Evolutionary conservation across 1,139 yeast genomes (phyloP), one percentile per base, ranked within the genome.

Genomic region (Arxiozyma slooffiae): DNA sequence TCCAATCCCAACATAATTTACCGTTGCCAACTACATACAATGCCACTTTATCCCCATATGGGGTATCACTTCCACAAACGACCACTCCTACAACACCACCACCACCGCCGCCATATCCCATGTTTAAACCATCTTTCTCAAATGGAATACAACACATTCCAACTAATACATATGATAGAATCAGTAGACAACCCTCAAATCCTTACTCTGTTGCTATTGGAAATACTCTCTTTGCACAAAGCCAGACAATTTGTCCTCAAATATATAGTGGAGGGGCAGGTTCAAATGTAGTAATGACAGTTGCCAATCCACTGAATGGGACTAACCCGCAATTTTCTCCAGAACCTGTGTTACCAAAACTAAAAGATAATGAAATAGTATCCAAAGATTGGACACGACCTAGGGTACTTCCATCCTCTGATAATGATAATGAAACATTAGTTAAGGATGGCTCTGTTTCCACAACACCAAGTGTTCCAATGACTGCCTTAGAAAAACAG

Each of bases 51-150:
- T 24, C 42, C 5, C 21, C 48, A 8, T 38, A 43, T n/a, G 37
- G 23, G 23, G 22, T 37, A 22, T 24, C 48, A 38, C 20, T 40
- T 16, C 41, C 43, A 45, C 18, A 45, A 26, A 26, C 21, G 48
- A 38, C 17, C 9, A 20, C 48, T n/a, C 21, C 20, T 11, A 34
- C 38, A 3, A 38, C 45, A 20, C 22, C 39, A 14, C 39, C 45
- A 7, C 38, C 45, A 26, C 45, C 42, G 14, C 43, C 26, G 18
- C 38, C 18, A 8, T 38, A 38, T 38, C 42, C n/a, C n/a, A n/a
- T 38, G n/a, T 42, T 47, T 8, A 47, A 41, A 42, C 49, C 42
- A 37, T 22, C 46, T 20, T 20, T 41, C 5, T 42, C 41, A n/a
- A 17, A 45, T 20, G 30, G n/a, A 38, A n/a, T 17, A 20, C 38